Conservation (phyloP, 768 basidiomycete species). For the Zangia roseola region DNA sequence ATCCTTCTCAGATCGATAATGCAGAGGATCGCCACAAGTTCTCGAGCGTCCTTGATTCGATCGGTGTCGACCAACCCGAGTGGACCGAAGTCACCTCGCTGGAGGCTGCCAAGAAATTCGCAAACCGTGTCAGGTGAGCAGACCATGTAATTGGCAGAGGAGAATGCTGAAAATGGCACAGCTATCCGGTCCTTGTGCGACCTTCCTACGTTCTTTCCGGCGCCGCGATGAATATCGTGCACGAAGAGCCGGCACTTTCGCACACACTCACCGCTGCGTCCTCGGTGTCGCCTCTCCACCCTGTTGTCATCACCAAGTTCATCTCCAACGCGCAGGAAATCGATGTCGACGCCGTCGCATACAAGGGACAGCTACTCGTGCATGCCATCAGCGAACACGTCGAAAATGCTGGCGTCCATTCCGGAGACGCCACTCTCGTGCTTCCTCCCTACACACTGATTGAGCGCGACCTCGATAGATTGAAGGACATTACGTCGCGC, state of each 20-base stretch:
- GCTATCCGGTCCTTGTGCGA: conserved; percentile 96
- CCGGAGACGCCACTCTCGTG: conserved; percentile 96
- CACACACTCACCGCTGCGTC: conserved; percentile 97
- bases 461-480: conserved; percentile 73
- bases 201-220: conserved; percentile 99
- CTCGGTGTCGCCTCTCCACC: conserved; percentile 93
- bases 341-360: conserved; percentile 95
- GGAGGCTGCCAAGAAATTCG: conserved; percentile 89
- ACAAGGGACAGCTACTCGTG: conserved; percentile 87
- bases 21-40: conserved; percentile 99
- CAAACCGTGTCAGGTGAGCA: conserved; percentile 66
- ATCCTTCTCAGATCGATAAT: conserved; percentile 91
- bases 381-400: conserved; percentile 98
- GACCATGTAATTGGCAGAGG: neutral
- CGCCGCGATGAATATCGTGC: conserved; percentile 98
- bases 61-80: conserved; percentile 95
- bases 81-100: conserved; percentile 92
- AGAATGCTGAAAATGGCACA: conserved; percentile 27
- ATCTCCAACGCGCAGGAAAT: conserved; percentile 98
- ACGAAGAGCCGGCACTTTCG: conserved; percentile 84
- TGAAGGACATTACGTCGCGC: conserved; percentile 93
- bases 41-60: conserved; percentile 91
- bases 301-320: conserved; percentile 98
- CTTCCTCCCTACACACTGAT: conserved; percentile 88
- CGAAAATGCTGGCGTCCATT: conserved; percentile 98